Conservation (phyloP, 164 flowering plant genomes). For the Aristolochia californica region DNA sequence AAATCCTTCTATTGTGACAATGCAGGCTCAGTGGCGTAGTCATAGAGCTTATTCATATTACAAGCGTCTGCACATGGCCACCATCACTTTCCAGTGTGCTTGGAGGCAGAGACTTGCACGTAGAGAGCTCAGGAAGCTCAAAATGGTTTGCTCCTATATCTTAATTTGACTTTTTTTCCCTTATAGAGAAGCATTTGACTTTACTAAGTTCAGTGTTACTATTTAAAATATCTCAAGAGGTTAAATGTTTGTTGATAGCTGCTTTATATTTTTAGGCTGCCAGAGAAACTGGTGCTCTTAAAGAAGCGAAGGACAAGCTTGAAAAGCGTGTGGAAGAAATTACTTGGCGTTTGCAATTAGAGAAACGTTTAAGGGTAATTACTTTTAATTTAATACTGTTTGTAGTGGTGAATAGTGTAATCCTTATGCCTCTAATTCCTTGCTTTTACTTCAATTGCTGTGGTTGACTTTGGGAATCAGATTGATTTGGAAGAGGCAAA, state of each 20-base stretch:
- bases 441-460: background rate
- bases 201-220: background rate
- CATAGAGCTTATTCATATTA: constrained; percentile 66
- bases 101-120: constrained; percentile 88
- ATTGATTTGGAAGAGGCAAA: constrained; percentile 89
- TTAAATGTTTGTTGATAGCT: background rate
- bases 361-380: constrained; percentile 74
- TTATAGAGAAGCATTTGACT: background rate
- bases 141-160: constrained; percentile 53
- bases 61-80: constrained; percentile 70
- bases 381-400: background rate
- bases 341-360: constrained; percentile 95
- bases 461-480: constrained; percentile 26
- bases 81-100: constrained; percentile 71
- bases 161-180: background rate
- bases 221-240: background rate
- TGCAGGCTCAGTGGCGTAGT: constrained; percentile 71
- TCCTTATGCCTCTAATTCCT: background rate
- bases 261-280: constrained; percentile 53
- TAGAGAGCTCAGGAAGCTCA: constrained; percentile 78
- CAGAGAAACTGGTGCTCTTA: constrained; percentile 95
- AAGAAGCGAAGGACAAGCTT: constrained; percentile 95
- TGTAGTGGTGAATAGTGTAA: background rate
- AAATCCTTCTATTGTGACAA: constrained; percentile 3
- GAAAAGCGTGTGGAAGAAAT: constrained; percentile 99